Conservation (phyloP, 2,329 filamentous ascomycete species). For the Cladosporium sp. region DNA sequence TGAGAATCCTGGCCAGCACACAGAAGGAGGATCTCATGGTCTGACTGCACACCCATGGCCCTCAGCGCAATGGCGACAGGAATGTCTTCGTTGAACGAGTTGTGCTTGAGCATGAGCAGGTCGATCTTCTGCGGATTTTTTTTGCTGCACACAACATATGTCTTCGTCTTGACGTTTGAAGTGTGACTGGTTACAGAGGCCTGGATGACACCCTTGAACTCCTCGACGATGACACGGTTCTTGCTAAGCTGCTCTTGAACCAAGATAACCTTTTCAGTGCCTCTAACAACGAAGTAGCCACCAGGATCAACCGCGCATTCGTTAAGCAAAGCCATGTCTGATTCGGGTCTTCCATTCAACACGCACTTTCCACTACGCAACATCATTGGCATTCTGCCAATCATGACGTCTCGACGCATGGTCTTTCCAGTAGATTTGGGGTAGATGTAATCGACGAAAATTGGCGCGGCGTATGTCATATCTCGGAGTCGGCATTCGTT, state of each 20-base stretch:
- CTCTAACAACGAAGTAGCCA: constrained; percentile 95
- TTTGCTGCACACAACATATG: constrained; percentile 63
- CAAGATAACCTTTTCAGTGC: constrained; percentile 96
- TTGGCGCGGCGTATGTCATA: constrained; percentile 95
- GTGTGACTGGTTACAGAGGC: constrained; percentile 97
- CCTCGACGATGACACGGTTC: constrained; percentile 96
- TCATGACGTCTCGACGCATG: constrained; percentile 66
- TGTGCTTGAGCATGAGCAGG: constrained; percentile 81
- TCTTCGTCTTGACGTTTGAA: constrained; percentile 96
- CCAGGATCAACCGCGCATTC: constrained; percentile 95
- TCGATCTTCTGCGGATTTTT: constrained; percentile 70
- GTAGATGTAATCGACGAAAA: constrained; percentile 88
- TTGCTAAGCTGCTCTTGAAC: constrained; percentile 99
- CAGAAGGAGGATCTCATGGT: constrained; percentile 89
- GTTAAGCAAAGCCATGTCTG: constrained; percentile 85
- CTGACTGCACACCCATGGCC: constrained; percentile 86
- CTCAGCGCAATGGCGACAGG: constrained; percentile 92
- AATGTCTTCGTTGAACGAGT: constrained; percentile 87
- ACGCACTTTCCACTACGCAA: constrained; percentile 91
- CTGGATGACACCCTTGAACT: constrained; percentile 89
- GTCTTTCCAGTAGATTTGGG: constrained; percentile 74
- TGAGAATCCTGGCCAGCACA: constrained; percentile 80
- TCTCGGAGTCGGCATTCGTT: constrained; percentile 96
- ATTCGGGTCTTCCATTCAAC: constrained; percentile 74
- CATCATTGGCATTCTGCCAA: constrained; percentile 95